Percentiles rank a stretch among this genome's conserved stretches.
Conservation (phyloP, 257 asterid genomes). For the Avicennia marina region DNA sequence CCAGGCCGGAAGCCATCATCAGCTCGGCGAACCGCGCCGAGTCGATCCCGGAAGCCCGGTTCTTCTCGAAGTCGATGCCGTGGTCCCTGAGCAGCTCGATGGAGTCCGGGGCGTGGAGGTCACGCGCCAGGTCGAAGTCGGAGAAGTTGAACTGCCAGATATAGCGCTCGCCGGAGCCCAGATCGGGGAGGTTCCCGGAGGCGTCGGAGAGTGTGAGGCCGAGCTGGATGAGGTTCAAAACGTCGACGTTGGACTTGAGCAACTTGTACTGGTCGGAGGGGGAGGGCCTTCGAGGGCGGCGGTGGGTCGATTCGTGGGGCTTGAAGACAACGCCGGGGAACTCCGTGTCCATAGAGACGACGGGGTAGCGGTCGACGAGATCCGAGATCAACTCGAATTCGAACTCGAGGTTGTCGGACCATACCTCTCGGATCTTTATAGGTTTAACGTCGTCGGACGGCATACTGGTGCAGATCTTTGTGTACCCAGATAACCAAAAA, state of each 20-base stretch:
- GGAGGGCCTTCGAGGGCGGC: conserved; percentile 1
- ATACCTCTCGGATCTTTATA: conserved; percentile 53
- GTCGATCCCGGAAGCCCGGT: conserved; percentile 42
- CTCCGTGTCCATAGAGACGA: conserved; percentile 68
- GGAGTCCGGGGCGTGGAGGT: conserved; percentile 61
- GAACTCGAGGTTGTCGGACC: conserved; percentile 48
- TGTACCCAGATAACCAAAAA: too few relatives aligned
- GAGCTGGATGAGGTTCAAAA: conserved; percentile 42
- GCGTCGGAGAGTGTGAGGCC: conserved; percentile 55
- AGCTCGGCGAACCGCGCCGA: conserved; percentile 51
- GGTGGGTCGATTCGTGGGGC: conserved; percentile 7
- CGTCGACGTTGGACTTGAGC: conserved; percentile 52
- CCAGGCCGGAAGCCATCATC: conserved; percentile 58
- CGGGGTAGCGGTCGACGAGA: conserved; percentile 42
- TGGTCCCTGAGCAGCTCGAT: conserved; percentile 42
- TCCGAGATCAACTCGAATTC: conserved; percentile 45
- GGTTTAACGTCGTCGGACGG: background rate
- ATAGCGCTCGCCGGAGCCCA: conserved; percentile 27
- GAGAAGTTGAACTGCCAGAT: conserved; percentile 83
- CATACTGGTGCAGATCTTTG: conserved; percentile 15
- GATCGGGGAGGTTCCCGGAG: conserved; percentile 42
- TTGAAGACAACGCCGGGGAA: conserved; percentile 61
- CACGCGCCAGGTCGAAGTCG: conserved; percentile 64
- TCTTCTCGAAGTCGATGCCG: conserved; percentile 54
- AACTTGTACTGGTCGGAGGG: conserved; percentile 39